Conservation (phyloP, 441 rosid species). For the Populus hybrid region DNA sequence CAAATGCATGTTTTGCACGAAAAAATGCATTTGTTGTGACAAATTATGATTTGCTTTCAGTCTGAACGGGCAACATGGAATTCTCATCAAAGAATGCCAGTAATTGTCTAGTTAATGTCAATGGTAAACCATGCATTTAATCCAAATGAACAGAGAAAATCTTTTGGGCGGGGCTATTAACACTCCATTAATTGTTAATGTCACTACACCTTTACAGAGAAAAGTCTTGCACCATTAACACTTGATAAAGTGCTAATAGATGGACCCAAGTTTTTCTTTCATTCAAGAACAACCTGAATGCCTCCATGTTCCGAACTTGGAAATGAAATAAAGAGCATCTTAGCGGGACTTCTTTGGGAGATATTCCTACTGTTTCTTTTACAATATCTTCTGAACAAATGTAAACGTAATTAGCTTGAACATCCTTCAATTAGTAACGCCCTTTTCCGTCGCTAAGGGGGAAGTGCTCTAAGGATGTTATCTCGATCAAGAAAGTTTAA, state of each 20-base stretch:
- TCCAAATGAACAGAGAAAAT: neutral
- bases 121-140: neutral
- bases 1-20: neutral
- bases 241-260: neutral
- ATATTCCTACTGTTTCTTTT: neutral
- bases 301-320: no score
- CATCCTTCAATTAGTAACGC: neutral
- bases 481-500: neutral
- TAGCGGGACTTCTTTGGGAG: no score
- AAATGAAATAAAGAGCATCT: no score
- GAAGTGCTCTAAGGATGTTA: neutral
- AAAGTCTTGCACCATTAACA: neutral
- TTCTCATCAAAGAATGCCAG: slow-evolving; percentile 4
- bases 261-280: neutral
- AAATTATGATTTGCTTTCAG: neutral
- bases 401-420: neutral
- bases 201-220: neutral
- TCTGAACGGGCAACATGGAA: neutral
- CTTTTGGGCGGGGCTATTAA: neutral
- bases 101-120: neutral
- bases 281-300: neutral
- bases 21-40: neutral
- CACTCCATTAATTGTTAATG: neutral
- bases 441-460: neutral
- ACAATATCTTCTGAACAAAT: neutral